Evolutionary conservation across 2,329 filamentous ascomycete genomes (phyloP), one percentile per base, ranked within the genome.

Genomic region (Penicillium sp.): DNA sequence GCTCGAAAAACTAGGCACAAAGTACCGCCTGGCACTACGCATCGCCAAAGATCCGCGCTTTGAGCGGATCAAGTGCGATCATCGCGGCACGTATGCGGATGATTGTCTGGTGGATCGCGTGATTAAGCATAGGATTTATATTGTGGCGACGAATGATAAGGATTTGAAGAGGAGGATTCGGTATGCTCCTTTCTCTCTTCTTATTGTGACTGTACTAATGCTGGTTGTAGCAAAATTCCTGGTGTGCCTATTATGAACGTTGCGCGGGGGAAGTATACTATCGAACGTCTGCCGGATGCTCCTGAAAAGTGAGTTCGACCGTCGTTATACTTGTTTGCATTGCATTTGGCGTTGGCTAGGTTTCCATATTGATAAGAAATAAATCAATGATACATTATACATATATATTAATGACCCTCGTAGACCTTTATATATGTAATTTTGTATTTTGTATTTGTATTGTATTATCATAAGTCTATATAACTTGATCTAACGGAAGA

Each of bases 21-120:
- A 94, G 70, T 99, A 96, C 76, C 80, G 92, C 7, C 85, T 97
- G 55, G 92, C 93, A 1, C 74, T 96, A 56, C 80, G 88, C 14
- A 91, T 97, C 53, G 94, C 94, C 0, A 80, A 92, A 54, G 94
- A 99, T 70, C 90, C 96, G 73, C 79, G 93, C 59, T 97, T 90
- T 83, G 87, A 93, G 70, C 78, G 92, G 51, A 75, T 96, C 48
- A 84, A 88, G 69, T 99, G 94, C 73, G 90, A 93, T 65, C 94
- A 97, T 78, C 93, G 91, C 74, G 91, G 91, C 45, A 87, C 83
- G 0, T 91, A 92, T 74, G 88, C 91, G 8, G 91, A 96, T 76
- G 91, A 96, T 74, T 95, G 90, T 68, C 82, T 91, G 20, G 86
- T 90, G 40, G 87, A 90, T 68, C 74, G 86, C 55, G 82, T 90